phyloP scores from a whole-genome alignment of 441 rosid species.

The Erodium trifolium region DNA sequence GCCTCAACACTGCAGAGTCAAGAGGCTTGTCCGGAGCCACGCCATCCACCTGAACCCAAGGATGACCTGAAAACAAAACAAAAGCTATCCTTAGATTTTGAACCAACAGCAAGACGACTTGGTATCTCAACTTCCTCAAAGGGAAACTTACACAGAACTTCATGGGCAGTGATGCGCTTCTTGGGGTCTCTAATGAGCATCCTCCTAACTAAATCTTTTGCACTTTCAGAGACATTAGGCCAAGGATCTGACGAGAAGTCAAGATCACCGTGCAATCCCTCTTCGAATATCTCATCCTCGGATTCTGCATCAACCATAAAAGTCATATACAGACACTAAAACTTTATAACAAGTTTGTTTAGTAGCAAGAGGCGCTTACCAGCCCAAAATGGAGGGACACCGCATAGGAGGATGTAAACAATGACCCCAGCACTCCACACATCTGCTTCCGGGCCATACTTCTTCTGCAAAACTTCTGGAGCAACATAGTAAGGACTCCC shows the following conservation, averaged over 20 bases:
- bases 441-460: slow-evolving; percentile 86
- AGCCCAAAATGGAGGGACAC: slow-evolving; percentile 98
- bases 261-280: slow-evolving; percentile 83
- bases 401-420: slow-evolving; percentile 72
- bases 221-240: slow-evolving; percentile 78
- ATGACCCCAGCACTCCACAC: slow-evolving; percentile 99
- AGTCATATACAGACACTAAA: not conserved
- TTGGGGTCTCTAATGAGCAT: slow-evolving; percentile 85
- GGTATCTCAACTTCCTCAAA: not conserved
- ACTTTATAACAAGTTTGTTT: not conserved
- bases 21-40: slow-evolving; percentile 84
- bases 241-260: slow-evolving; percentile 92
- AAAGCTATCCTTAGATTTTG: too few relatives aligned
- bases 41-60: slow-evolving; percentile 87
- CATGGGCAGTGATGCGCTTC: slow-evolving; percentile 74
- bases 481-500: slow-evolving; percentile 98
- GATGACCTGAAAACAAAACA: slow-evolving; percentile 50
- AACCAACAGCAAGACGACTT: too few relatives aligned
- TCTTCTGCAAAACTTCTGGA: slow-evolving; percentile 81
- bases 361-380: slow-evolving; percentile 29
- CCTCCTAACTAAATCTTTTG: slow-evolving; percentile 76
- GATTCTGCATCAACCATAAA: slow-evolving; percentile 46
- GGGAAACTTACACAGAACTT: slow-evolving; percentile 65
- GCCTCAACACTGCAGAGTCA: slow-evolving; percentile 82
- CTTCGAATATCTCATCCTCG: slow-evolving; percentile 94